A percentile compares a stretch with the other conserved stretches of the same genome.
Evolutionary conservation across 495 filamentous ascomycete species (phyloP).

Genomic region (Hypoxylon fuscum): DNA sequence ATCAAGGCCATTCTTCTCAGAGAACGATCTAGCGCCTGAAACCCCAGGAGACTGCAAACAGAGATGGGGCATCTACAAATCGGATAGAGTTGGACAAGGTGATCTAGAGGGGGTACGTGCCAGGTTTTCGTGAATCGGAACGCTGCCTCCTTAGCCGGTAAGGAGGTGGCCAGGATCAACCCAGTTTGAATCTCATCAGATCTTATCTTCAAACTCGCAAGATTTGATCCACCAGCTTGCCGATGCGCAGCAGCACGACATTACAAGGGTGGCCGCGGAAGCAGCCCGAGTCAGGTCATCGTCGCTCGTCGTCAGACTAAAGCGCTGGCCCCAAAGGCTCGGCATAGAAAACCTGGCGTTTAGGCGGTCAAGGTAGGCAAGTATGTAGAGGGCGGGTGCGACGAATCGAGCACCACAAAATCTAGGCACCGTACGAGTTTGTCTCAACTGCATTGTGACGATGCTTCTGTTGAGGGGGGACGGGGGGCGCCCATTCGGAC

Average conservation of each 20-base stretch:
- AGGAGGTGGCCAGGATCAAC: not conserved
- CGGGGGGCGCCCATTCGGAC: slow-evolving; percentile 12
- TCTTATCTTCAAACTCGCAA: not conserved
- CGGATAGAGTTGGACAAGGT: too few species aligned
- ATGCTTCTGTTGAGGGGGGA: not conserved
- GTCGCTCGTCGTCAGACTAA: not conserved
- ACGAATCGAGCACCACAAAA: slow-evolving; percentile 7
- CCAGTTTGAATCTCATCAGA: not conserved
- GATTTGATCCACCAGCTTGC: not conserved
- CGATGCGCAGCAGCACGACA: not conserved
- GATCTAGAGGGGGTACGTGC: too few species aligned
- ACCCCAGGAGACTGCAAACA: too few species aligned
- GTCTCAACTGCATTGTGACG: not conserved
- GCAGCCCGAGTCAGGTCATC: not conserved
- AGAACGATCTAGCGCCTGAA: too few species aligned
- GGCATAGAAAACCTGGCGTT: not conserved
- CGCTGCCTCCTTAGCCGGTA: not conserved
- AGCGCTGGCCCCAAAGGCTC: not conserved
- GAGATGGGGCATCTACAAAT: too few species aligned
- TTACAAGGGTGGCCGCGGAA: not conserved
- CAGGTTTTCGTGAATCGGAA: not conserved
- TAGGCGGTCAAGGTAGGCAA: slow-evolving; percentile 14
- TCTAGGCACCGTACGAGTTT: slow-evolving; percentile 1
- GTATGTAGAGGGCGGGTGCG: not conserved
- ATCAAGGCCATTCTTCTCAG: too few species aligned